Base-by-base conservation (phyloP, 1,139 yeast species). In the Diutina scorzettiae region DNA sequence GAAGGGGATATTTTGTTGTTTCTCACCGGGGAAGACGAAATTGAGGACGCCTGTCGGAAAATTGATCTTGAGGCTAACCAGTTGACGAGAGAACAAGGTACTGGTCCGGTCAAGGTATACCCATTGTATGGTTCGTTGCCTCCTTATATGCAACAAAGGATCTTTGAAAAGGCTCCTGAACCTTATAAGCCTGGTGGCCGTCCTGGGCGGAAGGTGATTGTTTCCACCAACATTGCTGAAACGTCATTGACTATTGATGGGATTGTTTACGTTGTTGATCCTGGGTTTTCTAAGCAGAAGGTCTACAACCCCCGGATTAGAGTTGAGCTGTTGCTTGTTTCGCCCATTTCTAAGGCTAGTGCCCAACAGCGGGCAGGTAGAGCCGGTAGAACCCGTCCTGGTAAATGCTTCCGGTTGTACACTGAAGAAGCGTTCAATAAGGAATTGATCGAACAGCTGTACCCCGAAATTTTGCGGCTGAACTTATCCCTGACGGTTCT, bases 301-400 rank as follows among this genome's bases (percentile, higher is more conserved):
- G 96, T 89, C 44, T 91, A 89, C 65, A 91, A 91, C 59, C 98
- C 98, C 41, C 76, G 97, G 60, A 85, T 89, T 49, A 74, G 98
- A 61, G 96, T 91, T 20, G 97, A 91, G 60, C 87, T 96, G 0
- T 69, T 91, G 52, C 71, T 91, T 44, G 97, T 91, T 5, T 85
- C 96, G 7, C 98, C 98, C 40, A 89, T 91, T 49, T 89, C 97
- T 14, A 91, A 87, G 62, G 98, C 98, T 0, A 80, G 94, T 43
- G 96, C 98, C 1, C 96, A 89, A 62, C 98, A 91, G 63, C 77
- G 98, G 64, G 97, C 98, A 27, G 98, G 98, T 74, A 87, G 98
- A 76, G 98, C 98, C 45, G 98, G 98, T 69, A 93, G 98, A 76
- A 91, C 98, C 5, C 76, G 95, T 56, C 97, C 98, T 7, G 98